Evolutionary conservation across 139 green algal genomes (phyloP), one percentile per base, ranked within the genome.

Genomic region (Haematococcus lacustris): DNA sequence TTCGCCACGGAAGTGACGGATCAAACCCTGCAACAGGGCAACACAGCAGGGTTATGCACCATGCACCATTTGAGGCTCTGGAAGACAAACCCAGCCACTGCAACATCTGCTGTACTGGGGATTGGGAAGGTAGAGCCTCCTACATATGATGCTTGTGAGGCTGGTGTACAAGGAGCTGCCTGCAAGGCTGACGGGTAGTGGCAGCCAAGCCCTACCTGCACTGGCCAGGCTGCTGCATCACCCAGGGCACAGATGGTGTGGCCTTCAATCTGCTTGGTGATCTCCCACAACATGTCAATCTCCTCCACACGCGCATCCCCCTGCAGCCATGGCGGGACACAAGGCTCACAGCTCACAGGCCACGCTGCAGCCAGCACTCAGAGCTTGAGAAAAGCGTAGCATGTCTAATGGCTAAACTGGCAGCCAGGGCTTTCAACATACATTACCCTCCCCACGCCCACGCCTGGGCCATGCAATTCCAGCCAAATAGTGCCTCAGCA

Each of bases 161-260:
- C n/a, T n/a, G n/a, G n/a, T 57, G 47, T 57, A 57, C 47, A 57
- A 57, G 47, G 13, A 57, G 21, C 47, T 13, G 21, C 47, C 13
- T 57, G 47, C 47, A 13, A 28, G 47, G 21, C 47, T 57, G 47
- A n/a, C n/a, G n/a, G n/a, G n/a, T n/a, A n/a, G n/a, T n/a, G n/a
- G n/a, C n/a, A n/a, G 13, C 47, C 62, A 68, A 41, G 7, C 13
- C 25, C 17, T 53, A 79, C 74, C 78, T 96, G 91, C 38, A 98
- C 89, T 3, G 94, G 94, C 95, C 94, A 98, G 5, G 95, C 95
- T 3, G 94, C 94, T 41, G 94, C 95, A 71, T 99, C 95, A 1
- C 95, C 95, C 71, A 98, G 86, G 17, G 95, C 95, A 80, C 95
- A 99, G 75, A 99, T 99, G 40, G 94, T 98, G 88, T 98, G 94